These are phyloP conservation scores for Cucurbita maxima DNA, from an alignment of 306 rosid species.

Conservation along the genomic window DNA sequence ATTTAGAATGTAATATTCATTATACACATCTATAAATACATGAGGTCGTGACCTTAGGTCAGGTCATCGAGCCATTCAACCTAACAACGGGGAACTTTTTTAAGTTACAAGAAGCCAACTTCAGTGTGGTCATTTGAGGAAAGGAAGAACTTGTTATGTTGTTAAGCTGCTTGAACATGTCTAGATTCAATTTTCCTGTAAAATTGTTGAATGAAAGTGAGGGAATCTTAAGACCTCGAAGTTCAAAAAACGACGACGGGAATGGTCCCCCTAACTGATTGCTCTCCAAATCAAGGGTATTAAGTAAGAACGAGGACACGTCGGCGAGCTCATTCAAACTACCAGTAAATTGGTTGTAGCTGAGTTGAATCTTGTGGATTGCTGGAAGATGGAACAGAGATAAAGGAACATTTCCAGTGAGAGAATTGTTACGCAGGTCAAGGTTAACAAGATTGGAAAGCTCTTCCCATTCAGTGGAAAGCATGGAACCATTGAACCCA, in stretches of 20 bases:
- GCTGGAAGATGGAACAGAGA: slow-evolving; percentile 12
- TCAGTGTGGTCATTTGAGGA: not conserved
- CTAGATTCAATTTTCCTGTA: slow-evolving; percentile 13
- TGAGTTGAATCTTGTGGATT: slow-evolving; percentile 6
- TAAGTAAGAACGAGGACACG: not conserved
- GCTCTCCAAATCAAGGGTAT: slow-evolving; percentile 32
- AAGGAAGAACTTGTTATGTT: slow-evolving; percentile 8
- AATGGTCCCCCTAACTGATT: slow-evolving; percentile 35
- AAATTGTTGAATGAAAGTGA: slow-evolving; percentile 30
- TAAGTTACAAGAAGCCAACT: slow-evolving; percentile 23
- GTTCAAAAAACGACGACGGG: slow-evolving; percentile 9
- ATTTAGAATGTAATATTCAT: too few species aligned
- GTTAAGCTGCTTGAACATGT: not conserved
- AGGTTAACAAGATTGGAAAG: slow-evolving; percentile 9
- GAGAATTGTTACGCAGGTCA: slow-evolving; percentile 11
- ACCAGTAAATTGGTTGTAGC: slow-evolving; percentile 12
- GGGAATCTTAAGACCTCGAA: slow-evolving; percentile 8
- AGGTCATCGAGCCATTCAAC: too few species aligned
- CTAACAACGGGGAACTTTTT: slow-evolving; percentile 12
- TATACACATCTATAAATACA: too few species aligned
- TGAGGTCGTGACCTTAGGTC: too few species aligned
- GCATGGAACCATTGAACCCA: slow-evolving; percentile 8
- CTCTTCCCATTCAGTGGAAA: slow-evolving; percentile 12
- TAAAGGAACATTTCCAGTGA: slow-evolving; percentile 11
- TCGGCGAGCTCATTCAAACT: not conserved